Conservation (phyloP, 106 monocot genomes). For the Ottelia alismoides region DNA sequence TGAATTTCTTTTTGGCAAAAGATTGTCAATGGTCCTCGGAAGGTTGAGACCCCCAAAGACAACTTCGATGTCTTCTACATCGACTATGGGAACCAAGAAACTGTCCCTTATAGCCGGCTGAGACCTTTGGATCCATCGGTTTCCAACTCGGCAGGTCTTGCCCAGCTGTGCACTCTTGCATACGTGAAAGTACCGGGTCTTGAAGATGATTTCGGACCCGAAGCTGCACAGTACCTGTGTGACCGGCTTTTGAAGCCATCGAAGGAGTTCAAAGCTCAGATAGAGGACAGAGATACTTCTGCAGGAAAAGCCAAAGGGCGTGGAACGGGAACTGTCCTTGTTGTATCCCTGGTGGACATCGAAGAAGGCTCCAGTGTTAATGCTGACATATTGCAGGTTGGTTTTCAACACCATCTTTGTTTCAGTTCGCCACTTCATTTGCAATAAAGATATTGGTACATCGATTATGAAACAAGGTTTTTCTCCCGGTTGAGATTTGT, state of each 20-base stretch:
- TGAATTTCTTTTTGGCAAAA: slow-evolving; percentile 13
- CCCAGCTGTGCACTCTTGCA: slow-evolving; percentile 81
- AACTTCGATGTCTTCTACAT: slow-evolving; percentile 93
- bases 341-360: slow-evolving; percentile 76
- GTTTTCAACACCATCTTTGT: too few relatives aligned
- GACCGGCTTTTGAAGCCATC: slow-evolving; percentile 43
- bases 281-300: slow-evolving; percentile 81
- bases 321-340: slow-evolving; percentile 63
- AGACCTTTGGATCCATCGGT: slow-evolving; percentile 64
- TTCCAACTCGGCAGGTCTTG: slow-evolving; percentile 51
- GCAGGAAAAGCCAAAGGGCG: slow-evolving; percentile 87
- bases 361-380: slow-evolving; percentile 73
- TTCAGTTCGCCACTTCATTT: too few relatives aligned
- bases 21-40: slow-evolving; percentile 81
- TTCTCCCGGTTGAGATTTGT: neutral
- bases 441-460: too few relatives aligned
- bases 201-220: slow-evolving; percentile 87
- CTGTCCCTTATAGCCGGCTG: slow-evolving; percentile 59
- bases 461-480: too few relatives aligned
- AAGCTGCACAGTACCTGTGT: slow-evolving; percentile 87
- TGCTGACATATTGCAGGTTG: slow-evolving; percentile 90
- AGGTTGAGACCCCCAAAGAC: slow-evolving; percentile 61
- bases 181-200: slow-evolving; percentile 73
- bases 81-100: slow-evolving; percentile 98
- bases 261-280: slow-evolving; percentile 67